Conservation (phyloP, 371 early-diverging fungal genomes). For the Batrachochytrium dendrobatidis region DNA sequence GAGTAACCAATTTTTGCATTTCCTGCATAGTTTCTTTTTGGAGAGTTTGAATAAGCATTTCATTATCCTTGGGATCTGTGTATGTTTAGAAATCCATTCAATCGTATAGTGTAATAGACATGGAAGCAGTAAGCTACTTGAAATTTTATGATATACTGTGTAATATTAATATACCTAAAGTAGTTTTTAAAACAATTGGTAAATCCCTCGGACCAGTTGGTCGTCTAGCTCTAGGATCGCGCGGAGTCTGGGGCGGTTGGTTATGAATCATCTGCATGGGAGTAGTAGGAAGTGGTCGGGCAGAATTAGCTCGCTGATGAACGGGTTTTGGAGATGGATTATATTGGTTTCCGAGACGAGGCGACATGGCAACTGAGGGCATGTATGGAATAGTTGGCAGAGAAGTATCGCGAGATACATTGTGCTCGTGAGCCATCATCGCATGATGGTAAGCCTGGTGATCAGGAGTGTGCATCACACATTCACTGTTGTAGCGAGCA, state of each 20-base stretch:
- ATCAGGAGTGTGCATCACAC: neutral
- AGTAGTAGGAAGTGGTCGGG: conserved; percentile 1
- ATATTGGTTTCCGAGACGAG: too few species aligned
- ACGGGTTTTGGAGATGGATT: too few species aligned
- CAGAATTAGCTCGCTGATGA: neutral
- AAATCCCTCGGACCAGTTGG: conserved; percentile 14
- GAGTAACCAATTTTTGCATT: neutral
- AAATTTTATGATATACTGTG: too few species aligned
- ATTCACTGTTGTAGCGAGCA: conserved; percentile 3
- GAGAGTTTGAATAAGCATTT: neutral
- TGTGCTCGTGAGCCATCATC: neutral
- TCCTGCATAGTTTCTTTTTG: neutral
- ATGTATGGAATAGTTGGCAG: neutral
- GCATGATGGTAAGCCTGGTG: neutral
- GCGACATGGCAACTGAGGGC: neutral
- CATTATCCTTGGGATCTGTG: neutral
- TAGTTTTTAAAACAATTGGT: neutral
- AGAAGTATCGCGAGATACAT: neutral
- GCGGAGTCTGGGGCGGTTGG: too few species aligned
- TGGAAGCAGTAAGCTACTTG: too few species aligned
- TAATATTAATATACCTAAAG: too few species aligned
- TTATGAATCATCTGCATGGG: neutral
- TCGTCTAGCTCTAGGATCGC: conserved; percentile 5
- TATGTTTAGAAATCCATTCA: too few species aligned
- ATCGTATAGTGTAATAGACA: too few species aligned